Percentiles rank a stretch among this genome's conserved stretches.
Evolutionary conservation across 176 grass and related monocot species (phyloP).

Genomic region (Rhynchospora tenuis): DNA sequence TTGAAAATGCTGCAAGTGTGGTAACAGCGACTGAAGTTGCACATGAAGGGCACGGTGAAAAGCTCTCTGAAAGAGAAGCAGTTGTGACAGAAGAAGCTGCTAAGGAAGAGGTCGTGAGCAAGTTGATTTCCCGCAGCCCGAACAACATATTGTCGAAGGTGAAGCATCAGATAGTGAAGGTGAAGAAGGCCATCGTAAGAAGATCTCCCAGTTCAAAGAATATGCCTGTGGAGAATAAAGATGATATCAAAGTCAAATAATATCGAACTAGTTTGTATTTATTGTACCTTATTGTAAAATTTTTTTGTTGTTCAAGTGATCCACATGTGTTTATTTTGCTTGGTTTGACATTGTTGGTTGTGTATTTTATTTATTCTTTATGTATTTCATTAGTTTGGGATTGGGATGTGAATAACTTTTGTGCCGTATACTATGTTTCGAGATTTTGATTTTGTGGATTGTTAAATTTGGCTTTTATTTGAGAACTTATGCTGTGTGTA

Average conservation of each 20-base stretch:
- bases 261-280: neutral
- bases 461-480: too few relatives aligned
- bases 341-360: neutral
- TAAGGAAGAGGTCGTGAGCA: conserved; percentile 13
- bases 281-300: neutral
- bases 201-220: conserved; percentile 34
- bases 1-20: conserved; percentile 2
- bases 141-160: conserved; percentile 36
- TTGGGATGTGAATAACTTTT: neutral
- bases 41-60: neutral
- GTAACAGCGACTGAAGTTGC: neutral
- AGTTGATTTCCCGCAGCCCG: conserved; percentile 18
- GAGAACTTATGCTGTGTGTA: too few relatives aligned
- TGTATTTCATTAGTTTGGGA: neutral
- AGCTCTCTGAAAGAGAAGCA: conserved; percentile 14
- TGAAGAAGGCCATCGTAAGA: conserved; percentile 32
- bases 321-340: neutral
- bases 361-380: neutral
- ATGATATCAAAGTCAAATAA: conserved; percentile 32
- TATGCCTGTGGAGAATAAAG: conserved; percentile 22
- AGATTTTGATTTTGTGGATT: too few relatives aligned
- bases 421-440: too few relatives aligned
- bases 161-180: conserved; percentile 44
- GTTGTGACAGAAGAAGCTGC: neutral
- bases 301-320: neutral